These are phyloP conservation scores for Fomitopsis pulvina DNA, from an alignment of 768 basidiomycete species.

Conservation along the genomic window DNA sequence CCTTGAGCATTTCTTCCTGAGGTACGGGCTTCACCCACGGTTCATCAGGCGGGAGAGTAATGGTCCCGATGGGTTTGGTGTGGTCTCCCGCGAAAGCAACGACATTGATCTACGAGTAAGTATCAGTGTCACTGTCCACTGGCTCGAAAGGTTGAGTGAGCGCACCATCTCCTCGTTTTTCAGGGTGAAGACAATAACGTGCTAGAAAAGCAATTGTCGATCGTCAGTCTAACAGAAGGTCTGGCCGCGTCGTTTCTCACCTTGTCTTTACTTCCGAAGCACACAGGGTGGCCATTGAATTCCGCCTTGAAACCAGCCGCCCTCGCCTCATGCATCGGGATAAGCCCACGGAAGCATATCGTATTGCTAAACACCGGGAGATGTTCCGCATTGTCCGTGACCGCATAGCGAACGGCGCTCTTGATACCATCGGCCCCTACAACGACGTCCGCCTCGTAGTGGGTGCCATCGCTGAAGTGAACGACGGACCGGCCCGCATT, in stretches of 20 bases:
- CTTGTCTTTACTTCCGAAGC: conserved; percentile 37
- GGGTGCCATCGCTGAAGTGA: conserved; percentile 43
- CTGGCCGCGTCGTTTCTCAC: conserved; percentile 1
- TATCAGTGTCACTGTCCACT: background rate
- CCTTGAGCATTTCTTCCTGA: conserved; percentile 36
- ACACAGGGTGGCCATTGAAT: conserved; percentile 28
- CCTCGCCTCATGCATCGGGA: conserved; percentile 33
- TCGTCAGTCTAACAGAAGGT: background rate
- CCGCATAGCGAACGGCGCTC: conserved; percentile 31
- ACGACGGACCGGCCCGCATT: conserved; percentile 22
- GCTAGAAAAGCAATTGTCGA: conserved; percentile 27
- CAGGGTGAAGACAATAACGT: conserved; percentile 48
- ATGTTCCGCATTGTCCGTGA: conserved; percentile 21
- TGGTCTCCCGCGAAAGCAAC: conserved; percentile 35
- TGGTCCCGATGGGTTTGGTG: conserved; percentile 16
- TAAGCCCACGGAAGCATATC: conserved; percentile 42
- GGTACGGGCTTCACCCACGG: conserved; percentile 36
- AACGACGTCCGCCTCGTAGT: conserved; percentile 39
- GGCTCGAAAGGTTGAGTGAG: background rate
- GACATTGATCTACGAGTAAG: conserved; percentile 31
- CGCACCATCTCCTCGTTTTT: conserved; percentile 34
- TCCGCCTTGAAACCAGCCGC: conserved; percentile 37
- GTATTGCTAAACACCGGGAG: conserved; percentile 36
- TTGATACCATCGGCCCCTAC: conserved; percentile 35
- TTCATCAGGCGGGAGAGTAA: conserved; percentile 2